phyloP scores from a whole-genome alignment of 371 early-diverging fungal species.

The Syncephalastrum monosporum region DNA sequence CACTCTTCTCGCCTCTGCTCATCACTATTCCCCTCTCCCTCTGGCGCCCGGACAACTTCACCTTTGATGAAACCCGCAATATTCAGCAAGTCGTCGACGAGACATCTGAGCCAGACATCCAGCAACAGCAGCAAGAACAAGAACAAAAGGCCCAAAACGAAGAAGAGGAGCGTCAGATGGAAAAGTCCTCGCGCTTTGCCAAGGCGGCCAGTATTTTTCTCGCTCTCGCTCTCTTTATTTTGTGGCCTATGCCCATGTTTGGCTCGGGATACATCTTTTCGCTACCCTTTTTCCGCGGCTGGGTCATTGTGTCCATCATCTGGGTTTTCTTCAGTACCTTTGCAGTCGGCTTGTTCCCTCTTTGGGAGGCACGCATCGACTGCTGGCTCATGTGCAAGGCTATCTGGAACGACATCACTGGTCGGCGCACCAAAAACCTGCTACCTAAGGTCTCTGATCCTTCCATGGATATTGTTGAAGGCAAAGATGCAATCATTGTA shows the following conservation, averaged over 20 bases:
- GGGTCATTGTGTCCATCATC: constrained; percentile 62
- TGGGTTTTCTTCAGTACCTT: constrained; percentile 60
- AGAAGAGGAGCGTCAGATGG: constrained; percentile 19
- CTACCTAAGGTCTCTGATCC: constrained; percentile 1
- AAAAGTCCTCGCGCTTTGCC: constrained; percentile 31
- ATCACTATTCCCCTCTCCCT: constrained; percentile 29
- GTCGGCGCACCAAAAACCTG: constrained; percentile 15
- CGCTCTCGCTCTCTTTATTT: constrained; percentile 53
- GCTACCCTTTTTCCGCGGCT: constrained; percentile 63
- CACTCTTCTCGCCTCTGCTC: constrained; percentile 31
- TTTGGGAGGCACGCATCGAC: constrained; percentile 55
- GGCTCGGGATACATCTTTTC: constrained; percentile 62
- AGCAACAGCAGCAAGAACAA: neutral
- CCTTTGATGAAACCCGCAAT: constrained; percentile 53
- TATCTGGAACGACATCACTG: constrained; percentile 38
- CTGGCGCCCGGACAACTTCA: constrained; percentile 59
- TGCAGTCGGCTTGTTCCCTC: constrained; percentile 59
- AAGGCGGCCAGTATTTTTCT: constrained; percentile 39
- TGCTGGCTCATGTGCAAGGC: constrained; percentile 38
- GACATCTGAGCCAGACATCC: constrained; percentile 1
- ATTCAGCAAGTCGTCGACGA: constrained; percentile 48
- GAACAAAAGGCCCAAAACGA: constrained; percentile 25
- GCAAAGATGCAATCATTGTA: constrained; percentile 10
- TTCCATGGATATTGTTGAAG: neutral
- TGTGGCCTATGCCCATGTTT: constrained; percentile 75